A percentile compares a stretch with the other conserved stretches of the same genome.
Conservation (phyloP, 345 rosid species). For the Sisymbrium irio region DNA sequence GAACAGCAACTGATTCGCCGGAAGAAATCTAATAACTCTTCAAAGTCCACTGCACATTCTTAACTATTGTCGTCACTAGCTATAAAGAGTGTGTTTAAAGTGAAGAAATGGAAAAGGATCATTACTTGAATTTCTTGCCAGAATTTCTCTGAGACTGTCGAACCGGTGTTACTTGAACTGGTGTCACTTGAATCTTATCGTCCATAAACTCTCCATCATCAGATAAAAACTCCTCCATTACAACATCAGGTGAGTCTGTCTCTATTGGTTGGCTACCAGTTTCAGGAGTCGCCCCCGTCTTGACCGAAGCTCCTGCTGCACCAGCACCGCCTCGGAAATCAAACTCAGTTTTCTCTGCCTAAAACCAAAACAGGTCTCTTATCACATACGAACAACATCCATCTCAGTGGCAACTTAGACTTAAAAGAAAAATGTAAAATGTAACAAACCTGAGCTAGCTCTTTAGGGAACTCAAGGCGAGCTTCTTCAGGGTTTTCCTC, state of each 20-base stretch:
- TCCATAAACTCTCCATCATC: slow-evolving; percentile 41
- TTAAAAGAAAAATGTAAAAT: not conserved
- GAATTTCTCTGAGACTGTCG: slow-evolving; percentile 69
- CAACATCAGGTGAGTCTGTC: slow-evolving; percentile 48
- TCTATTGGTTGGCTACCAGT: slow-evolving; percentile 41
- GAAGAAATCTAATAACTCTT: not conserved
- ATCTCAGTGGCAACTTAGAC: not conserved
- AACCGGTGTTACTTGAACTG: slow-evolving; percentile 58
- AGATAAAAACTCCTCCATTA: slow-evolving; percentile 45
- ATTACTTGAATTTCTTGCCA: slow-evolving; percentile 67
- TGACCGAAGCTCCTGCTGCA: slow-evolving; percentile 53
- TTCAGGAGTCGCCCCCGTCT: slow-evolving; percentile 34
- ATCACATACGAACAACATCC: not conserved
- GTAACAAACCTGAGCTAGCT: slow-evolving; percentile 57
- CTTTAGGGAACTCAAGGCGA: slow-evolving; percentile 72
- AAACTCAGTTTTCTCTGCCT: slow-evolving; percentile 51
- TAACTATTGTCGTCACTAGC: not conserved
- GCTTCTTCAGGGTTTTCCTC: slow-evolving; percentile 88
- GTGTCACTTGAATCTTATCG: slow-evolving; percentile 52
- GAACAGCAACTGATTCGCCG: not conserved
- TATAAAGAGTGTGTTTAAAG: slow-evolving; percentile 3
- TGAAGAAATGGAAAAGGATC: slow-evolving; percentile 13
- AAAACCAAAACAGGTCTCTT: slow-evolving; percentile 24
- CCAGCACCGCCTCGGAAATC: slow-evolving; percentile 88
- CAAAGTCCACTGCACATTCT: not conserved